Base-by-base conservation (phyloP, 805 yeast genomes). In the Saccharomycopsis amapae region DNA sequence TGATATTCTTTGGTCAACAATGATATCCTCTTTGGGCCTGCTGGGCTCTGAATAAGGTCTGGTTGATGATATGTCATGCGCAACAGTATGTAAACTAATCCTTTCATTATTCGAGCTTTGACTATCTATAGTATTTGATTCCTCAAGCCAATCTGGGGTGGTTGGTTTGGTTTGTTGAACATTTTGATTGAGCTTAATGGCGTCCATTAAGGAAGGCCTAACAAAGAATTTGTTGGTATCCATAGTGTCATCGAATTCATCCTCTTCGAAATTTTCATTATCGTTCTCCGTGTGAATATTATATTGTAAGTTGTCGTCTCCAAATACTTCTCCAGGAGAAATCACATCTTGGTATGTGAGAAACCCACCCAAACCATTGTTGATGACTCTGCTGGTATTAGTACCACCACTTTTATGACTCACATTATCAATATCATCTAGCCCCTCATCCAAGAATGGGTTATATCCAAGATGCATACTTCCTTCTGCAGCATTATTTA, bases 171-270 rank as follows among this genome's bases (percentile, higher is more conserved):
- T 30, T 6, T 2, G 19, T 9, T 12, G 5, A 20, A 17, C 15
- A 10, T 6, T 33, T 24, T 9, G 36, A 20, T 28, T 19, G 33
- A 69, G 56, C 39, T 64, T 66, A 5, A 67, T 47, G 1, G 74
- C 73, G 30, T 67, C 63, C 25, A 62, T 52, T 9, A 70, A 40
- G 1, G 73, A 67, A 12, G 69, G 60, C 26, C 71, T 53, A 38
- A 58, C 32, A 51, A 45, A 23, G 52, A 54, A 40, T 17, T 22
- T 35, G 17, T 17, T 39, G 10, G 34, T n/a, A 26, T 7, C 30
- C 12, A 26, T 26, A 5, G 23, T 22, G 9, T 10, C 34, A 2
- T 15, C 37, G 10, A 5, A 5, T 12, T 32, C 45, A 18, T 33
- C 48, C 2, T 36, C 35, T 9, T 20, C 42, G 12, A 24, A 32